Evolutionary conservation across 352 stramenopile genomes (phyloP).

Genomic region (Phytophthora chlamydospora): DNA sequence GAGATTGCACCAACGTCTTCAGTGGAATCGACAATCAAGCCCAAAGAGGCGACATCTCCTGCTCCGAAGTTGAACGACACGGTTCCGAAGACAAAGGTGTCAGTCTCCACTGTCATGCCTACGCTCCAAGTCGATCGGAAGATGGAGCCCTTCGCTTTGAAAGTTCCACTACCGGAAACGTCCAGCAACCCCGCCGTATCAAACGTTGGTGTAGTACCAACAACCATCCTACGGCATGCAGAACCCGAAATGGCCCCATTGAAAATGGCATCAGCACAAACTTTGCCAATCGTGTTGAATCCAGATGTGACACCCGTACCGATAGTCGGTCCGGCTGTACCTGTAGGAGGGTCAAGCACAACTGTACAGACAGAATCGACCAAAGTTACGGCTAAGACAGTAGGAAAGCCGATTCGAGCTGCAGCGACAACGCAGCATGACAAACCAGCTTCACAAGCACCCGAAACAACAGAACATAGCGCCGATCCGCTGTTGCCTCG

Average conservation of each 20-base stretch:
- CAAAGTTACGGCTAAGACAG: background rate
- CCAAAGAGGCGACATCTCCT: no score
- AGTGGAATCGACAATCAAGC: no score
- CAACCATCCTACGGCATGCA: background rate
- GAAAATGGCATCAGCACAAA: background rate
- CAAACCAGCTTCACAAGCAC: conserved; percentile 1
- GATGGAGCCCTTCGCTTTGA: conserved; percentile 22
- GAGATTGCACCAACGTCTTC: no score
- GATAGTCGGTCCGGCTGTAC: background rate
- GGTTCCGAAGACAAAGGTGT: conserved; percentile 1
- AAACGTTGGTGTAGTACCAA: background rate
- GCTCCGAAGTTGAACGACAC: no score
- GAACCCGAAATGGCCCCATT: no score
- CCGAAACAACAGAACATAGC: background rate
- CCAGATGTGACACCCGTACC: no score
- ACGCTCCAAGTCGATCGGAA: conserved; percentile 24
- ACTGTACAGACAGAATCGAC: no score
- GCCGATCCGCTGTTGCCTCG: conserved; percentile 21
- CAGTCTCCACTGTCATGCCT: conserved; percentile 28
- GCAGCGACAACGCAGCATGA: background rate
- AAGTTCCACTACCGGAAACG: background rate
- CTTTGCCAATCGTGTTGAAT: no score
- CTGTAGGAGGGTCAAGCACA: no score
- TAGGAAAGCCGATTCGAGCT: conserved; percentile 4
- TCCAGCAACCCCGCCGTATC: background rate